These are phyloP conservation scores for Sordariomycetes sp. DNA, from an alignment of 2,329 filamentous ascomycete genomes.

Conservation along the genomic window DNA sequence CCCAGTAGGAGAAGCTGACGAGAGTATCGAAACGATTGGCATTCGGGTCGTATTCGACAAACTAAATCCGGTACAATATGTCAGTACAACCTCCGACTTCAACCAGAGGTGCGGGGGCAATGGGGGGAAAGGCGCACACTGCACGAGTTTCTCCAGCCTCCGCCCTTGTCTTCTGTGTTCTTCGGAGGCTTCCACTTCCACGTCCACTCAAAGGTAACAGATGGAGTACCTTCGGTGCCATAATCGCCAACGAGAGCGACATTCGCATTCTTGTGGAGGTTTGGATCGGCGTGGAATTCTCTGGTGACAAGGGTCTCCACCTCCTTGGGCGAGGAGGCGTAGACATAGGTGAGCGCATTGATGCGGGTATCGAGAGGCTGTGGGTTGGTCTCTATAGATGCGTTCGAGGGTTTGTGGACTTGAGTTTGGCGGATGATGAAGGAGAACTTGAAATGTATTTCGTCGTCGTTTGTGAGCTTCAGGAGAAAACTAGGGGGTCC, in stretches of 20 bases:
- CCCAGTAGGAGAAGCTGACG: slow-evolving; percentile 78
- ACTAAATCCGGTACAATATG: slow-evolving; percentile 32
- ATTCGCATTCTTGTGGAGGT: slow-evolving; percentile 93
- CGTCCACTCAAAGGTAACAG: slow-evolving; percentile 83
- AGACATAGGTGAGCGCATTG: slow-evolving; percentile 83
- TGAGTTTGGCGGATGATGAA: slow-evolving; percentile 57
- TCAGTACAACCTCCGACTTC: background rate
- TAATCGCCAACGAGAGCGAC: slow-evolving; percentile 93
- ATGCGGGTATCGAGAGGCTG: slow-evolving; percentile 57
- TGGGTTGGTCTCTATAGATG: slow-evolving; percentile 33
- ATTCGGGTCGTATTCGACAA: slow-evolving; percentile 92
- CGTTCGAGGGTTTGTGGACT: slow-evolving; percentile 21
- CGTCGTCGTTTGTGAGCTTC: slow-evolving; percentile 80
- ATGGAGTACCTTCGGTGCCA: slow-evolving; percentile 67
- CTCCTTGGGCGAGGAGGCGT: slow-evolving; percentile 73
- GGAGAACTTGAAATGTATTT: slow-evolving; percentile 84
- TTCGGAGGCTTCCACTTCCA: slow-evolving; percentile 97
- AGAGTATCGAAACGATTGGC: slow-evolving; percentile 81
- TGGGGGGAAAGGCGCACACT: slow-evolving; percentile 42
- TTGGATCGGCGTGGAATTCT: slow-evolving; percentile 94
- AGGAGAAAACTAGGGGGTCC: slow-evolving; percentile 62
- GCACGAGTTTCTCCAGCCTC: slow-evolving; percentile 92
- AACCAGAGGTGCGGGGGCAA: background rate
- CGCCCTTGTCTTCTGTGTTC: slow-evolving; percentile 63
- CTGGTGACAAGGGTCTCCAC: slow-evolving; percentile 87